Evolutionary conservation across 2,329 filamentous ascomycete genomes (phyloP).

Genomic region (Tolypocladium cylindrosporum): DNA sequence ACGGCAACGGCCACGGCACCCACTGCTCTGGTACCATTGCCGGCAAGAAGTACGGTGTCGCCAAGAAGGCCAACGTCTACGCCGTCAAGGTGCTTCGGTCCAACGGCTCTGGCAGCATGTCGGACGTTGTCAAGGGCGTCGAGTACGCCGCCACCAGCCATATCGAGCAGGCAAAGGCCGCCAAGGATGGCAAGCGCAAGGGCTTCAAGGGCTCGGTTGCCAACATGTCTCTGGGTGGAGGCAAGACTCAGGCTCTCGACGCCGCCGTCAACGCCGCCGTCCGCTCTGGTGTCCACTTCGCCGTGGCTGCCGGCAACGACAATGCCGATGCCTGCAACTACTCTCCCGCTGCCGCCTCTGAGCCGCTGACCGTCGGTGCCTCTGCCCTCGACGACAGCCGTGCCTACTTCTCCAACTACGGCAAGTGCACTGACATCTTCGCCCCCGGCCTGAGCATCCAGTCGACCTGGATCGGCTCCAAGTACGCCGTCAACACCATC

Average conservation of each 20-base stretch:
- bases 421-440: constrained; percentile 99
- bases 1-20: constrained; percentile 97
- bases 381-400: constrained; percentile 89
- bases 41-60: constrained; percentile 98
- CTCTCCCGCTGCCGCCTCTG: constrained; percentile 85
- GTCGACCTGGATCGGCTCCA: constrained; percentile 97
- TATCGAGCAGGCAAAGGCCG: constrained; percentile 60
- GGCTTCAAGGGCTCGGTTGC: constrained; percentile 97
- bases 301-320: constrained; percentile 96
- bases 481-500: constrained; percentile 96
- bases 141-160: constrained; percentile 85
- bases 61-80: constrained; percentile 95
- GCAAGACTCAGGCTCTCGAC: constrained; percentile 89
- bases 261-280: constrained; percentile 91
- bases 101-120: constrained; percentile 97
- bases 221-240: constrained; percentile 98
- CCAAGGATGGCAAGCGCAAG: constrained; percentile 84
- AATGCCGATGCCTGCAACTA: constrained; percentile 99
- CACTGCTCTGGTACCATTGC: constrained; percentile 98
- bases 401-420: constrained; percentile 99
- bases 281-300: constrained; percentile 86
- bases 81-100: constrained; percentile 97
- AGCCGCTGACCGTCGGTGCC: constrained; percentile 92
- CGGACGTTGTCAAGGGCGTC: constrained; percentile 96
- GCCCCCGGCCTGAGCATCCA: constrained; percentile 93